phyloP scores from a whole-genome alignment of 441 rosid species.

The Francoa sonchifolia region DNA sequence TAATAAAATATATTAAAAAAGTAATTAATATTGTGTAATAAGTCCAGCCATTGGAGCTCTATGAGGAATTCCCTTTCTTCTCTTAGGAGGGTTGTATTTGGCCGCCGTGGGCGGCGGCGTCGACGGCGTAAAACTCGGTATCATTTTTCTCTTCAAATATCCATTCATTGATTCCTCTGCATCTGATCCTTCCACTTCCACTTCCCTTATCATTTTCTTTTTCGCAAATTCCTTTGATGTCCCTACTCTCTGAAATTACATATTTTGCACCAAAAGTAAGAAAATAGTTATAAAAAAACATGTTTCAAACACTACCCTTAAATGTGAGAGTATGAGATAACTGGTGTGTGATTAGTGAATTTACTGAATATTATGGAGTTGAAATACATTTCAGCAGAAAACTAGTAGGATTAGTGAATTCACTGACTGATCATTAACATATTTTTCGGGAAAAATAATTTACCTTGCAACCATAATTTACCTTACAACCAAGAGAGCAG shows the following conservation, averaged over 20 bases:
- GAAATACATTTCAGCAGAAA: too few species aligned
- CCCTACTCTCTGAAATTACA: conserved; percentile 21
- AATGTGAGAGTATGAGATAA: too few species aligned
- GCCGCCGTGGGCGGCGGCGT: conserved; percentile 27
- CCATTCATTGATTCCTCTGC: conserved; percentile 18
- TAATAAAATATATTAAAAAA: not conserved
- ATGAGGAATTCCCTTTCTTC: conserved; percentile 41
- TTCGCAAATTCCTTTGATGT: conserved; percentile 23
- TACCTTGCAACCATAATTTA: conserved; percentile 25
- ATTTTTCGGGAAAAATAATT: not conserved
- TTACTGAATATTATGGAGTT: not conserved
- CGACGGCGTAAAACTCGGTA: conserved; percentile 23
- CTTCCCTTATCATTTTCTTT: conserved; percentile 12
- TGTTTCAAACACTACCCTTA: too few species aligned
- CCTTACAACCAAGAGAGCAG: conserved; percentile 38
- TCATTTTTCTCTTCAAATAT: conserved; percentile 15
- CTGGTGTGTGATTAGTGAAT: too few species aligned
- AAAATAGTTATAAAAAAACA: too few species aligned
- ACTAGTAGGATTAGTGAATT: too few species aligned
- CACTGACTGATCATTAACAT: too few species aligned
- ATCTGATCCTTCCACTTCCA: conserved; percentile 18
- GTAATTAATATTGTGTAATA: conserved; percentile 22
- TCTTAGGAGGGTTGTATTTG: conserved; percentile 18
- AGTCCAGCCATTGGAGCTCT: conserved; percentile 36
- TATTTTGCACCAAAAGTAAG: too few species aligned